These are phyloP conservation scores for Tulasnella sp. DNA, from an alignment of 768 basidiomycete genomes.

Conservation along the genomic window DNA sequence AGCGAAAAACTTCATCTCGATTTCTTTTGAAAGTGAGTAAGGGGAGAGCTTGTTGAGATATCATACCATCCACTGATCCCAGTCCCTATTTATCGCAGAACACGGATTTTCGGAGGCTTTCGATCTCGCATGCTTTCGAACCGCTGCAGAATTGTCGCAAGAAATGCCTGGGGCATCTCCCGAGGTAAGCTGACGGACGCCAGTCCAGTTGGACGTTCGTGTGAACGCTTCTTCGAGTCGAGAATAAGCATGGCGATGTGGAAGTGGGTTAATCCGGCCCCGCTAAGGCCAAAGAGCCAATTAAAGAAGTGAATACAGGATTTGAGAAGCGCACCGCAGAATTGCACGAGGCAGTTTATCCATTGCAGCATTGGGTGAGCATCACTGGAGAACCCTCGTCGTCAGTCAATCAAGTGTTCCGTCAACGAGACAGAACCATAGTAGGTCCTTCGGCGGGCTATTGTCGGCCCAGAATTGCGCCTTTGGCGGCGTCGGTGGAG, in stretches of 20 bases:
- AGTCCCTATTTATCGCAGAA: not conserved
- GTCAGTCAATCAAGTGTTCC: not conserved
- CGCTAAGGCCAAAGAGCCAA: not conserved
- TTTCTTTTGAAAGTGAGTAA: not conserved
- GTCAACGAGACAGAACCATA: not conserved
- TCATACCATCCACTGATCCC: not conserved
- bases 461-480: not conserved
- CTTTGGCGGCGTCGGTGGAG: not conserved
- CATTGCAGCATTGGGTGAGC: not conserved
- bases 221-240: not conserved
- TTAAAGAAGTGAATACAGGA: not conserved
- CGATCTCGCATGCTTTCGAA: not conserved
- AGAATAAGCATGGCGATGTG: not conserved
- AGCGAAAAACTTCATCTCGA: not conserved
- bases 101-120: not conserved
- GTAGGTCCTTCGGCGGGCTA: not conserved
- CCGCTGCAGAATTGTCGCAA: not conserved
- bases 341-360: not conserved
- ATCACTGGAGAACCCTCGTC: not conserved
- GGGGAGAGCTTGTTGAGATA: not conserved
- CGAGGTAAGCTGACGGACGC: not conserved
- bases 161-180: not conserved
- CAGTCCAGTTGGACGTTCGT: not conserved
- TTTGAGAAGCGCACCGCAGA: not conserved
- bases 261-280: not conserved